Evolutionary conservation across 1,139 yeast species (phyloP).

Genomic region (Taphrina flavorubra): DNA sequence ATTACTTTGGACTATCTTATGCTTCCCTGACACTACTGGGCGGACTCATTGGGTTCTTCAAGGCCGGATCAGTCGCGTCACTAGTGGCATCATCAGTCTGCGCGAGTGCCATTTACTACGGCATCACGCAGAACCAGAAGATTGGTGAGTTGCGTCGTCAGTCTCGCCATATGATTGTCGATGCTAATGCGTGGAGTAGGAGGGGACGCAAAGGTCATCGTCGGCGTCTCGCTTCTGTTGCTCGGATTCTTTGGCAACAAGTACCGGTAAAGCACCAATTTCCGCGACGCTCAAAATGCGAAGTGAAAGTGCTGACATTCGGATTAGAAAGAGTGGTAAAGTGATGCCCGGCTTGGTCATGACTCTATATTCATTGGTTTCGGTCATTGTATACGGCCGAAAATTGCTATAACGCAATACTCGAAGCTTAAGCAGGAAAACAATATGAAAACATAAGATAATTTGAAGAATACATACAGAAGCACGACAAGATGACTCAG

Average conservation of each 20-base stretch:
- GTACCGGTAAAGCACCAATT: constrained; percentile 5
- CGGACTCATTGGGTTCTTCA: constrained; percentile 34
- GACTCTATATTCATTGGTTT: constrained; percentile 25
- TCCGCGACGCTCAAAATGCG: background rate
- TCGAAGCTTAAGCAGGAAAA: background rate
- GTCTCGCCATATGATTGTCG: too few relatives aligned
- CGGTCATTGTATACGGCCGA: constrained; percentile 24
- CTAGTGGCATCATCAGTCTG: constrained; percentile 38
- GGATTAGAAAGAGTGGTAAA: constrained; percentile 18
- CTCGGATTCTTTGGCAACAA: constrained; percentile 30
- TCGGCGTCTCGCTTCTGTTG: constrained; percentile 14
- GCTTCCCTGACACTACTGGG: constrained; percentile 34
- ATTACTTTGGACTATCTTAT: constrained; percentile 18
- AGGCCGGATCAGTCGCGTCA: constrained; percentile 38
- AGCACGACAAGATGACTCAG: background rate
- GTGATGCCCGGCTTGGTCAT: constrained; percentile 36
- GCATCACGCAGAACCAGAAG: constrained; percentile 22
- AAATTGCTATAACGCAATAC: background rate
- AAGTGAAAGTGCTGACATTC: background rate
- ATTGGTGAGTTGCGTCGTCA: background rate
- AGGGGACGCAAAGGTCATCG: constrained; percentile 10
- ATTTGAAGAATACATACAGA: background rate
- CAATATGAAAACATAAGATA: background rate
- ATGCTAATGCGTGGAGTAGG: background rate
- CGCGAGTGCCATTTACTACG: constrained; percentile 30